A percentile compares a stretch with the other conserved stretches of the same genome.
These are phyloP conservation scores for Solanum chilense DNA, from an alignment of 257 asterid species.

Conservation along the genomic window DNA sequence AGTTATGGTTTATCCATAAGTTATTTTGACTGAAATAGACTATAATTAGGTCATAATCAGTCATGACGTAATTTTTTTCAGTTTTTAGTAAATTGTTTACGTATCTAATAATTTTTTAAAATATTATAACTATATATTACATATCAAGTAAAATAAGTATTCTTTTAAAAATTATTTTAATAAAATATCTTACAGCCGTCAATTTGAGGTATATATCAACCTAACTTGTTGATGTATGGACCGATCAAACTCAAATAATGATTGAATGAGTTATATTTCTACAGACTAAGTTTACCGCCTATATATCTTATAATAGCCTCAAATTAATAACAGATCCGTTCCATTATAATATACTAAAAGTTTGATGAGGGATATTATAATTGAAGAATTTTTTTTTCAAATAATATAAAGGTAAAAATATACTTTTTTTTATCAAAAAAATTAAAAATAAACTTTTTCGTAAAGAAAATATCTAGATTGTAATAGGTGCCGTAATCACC, in stretches of 20 bases:
- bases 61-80: neutral
- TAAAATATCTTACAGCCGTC: neutral
- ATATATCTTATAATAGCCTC: neutral
- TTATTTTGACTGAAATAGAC: neutral
- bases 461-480: neutral
- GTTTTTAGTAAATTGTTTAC: neutral
- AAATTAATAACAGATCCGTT: neutral
- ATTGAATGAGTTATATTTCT: neutral
- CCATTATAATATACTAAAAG: neutral
- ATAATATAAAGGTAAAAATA: too few relatives aligned
- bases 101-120: neutral
- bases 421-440: neutral
- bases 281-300: rapidly evolving
- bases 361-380: neutral
- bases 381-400: too few relatives aligned
- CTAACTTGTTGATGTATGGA: neutral
- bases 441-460: too few relatives aligned
- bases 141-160: neutral
- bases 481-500: neutral
- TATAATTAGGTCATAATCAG: rapidly evolving
- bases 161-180: neutral
- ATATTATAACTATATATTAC: neutral
- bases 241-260: neutral
- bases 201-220: neutral
- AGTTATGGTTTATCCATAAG: neutral